Conservation (phyloP, 352 stramenopile genomes). For the Phytophthora kernoviae region DNA sequence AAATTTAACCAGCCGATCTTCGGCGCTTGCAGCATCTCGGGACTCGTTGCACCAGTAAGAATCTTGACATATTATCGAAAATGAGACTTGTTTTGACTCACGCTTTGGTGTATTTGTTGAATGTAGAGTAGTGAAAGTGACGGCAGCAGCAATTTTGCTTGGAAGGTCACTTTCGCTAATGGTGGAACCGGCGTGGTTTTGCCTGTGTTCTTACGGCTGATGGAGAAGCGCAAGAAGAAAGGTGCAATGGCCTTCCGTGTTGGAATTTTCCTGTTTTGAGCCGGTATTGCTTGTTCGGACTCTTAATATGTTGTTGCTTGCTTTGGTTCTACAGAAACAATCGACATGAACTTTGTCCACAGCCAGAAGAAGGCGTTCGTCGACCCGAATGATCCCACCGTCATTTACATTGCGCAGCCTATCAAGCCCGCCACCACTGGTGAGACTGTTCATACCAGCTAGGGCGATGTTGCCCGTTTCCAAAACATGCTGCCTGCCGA, state of each 20-base stretch:
- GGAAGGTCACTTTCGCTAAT: conserved; percentile 88
- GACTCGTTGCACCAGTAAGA: conserved; percentile 61
- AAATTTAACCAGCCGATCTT: conserved; percentile 93
- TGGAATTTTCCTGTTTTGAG: not conserved
- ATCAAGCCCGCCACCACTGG: conserved; percentile 25
- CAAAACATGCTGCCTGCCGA: too few species aligned
- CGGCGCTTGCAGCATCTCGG: conserved; percentile 86
- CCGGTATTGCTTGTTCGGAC: not conserved
- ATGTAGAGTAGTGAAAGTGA: conserved; percentile 35
- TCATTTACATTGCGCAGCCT: conserved; percentile 85
- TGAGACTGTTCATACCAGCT: not conserved
- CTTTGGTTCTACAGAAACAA: conserved; percentile 40
- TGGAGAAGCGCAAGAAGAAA: conserved; percentile 84
- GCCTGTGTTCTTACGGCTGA: conserved; percentile 78
- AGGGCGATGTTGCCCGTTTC: not conserved
- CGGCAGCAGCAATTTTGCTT: conserved; percentile 46
- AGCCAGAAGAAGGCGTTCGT: conserved; percentile 87
- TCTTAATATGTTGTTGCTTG: not conserved
- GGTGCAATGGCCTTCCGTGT: conserved; percentile 21
- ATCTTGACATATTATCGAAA: not conserved
- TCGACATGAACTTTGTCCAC: conserved; percentile 77
- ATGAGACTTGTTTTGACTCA: too few species aligned
- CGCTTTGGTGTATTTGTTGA: not conserved
- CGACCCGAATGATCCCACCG: conserved; percentile 85
- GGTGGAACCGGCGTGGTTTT: conserved; percentile 83